phyloP scores from a whole-genome alignment of 768 basidiomycete genomes.

The Macrolepiota dolichaula region DNA sequence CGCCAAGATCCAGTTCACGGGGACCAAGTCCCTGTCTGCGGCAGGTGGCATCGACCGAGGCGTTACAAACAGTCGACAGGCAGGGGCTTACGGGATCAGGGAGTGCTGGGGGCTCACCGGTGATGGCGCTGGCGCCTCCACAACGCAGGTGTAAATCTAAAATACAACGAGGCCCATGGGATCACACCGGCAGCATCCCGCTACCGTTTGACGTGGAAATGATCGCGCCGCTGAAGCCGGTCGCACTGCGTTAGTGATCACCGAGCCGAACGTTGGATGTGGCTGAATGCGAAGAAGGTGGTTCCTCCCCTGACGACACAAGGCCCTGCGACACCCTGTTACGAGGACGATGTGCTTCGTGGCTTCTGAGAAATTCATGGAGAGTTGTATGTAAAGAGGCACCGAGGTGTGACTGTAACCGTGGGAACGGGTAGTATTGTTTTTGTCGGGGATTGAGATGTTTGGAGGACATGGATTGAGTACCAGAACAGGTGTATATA shows the following conservation, averaged over 20 bases:
- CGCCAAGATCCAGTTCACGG: slow-evolving; percentile 5
- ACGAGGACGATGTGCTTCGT: neutral
- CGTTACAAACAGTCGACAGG: neutral
- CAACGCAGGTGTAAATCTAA: slow-evolving; percentile 8
- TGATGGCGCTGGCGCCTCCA: slow-evolving; percentile 18
- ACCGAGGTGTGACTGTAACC: slow-evolving; percentile 8
- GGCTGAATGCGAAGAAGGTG: neutral
- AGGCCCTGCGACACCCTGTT: neutral
- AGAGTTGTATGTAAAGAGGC: neutral
- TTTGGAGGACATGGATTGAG: neutral
- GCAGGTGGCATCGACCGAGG: slow-evolving; percentile 5
- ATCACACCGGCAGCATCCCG: slow-evolving; percentile 45
- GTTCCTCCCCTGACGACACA: neutral
- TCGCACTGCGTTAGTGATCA: slow-evolving; percentile 26
- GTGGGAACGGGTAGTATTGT: neutral
- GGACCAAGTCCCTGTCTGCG: neutral
- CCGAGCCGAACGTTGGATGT: neutral
- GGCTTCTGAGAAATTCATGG: neutral
- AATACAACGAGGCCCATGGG: slow-evolving; percentile 52
- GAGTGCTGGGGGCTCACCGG: slow-evolving; percentile 5
- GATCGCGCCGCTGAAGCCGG: slow-evolving; percentile 44
- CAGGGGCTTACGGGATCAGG: neutral
- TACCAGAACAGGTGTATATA: neutral
- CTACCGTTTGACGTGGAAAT: slow-evolving; percentile 46
- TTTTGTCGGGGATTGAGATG: neutral